Percentiles rank a stretch among this genome's conserved stretches.
These are phyloP conservation scores for Aspergillus ruber DNA, from an alignment of 2,329 filamentous ascomycete species.

Conservation along the genomic window DNA sequence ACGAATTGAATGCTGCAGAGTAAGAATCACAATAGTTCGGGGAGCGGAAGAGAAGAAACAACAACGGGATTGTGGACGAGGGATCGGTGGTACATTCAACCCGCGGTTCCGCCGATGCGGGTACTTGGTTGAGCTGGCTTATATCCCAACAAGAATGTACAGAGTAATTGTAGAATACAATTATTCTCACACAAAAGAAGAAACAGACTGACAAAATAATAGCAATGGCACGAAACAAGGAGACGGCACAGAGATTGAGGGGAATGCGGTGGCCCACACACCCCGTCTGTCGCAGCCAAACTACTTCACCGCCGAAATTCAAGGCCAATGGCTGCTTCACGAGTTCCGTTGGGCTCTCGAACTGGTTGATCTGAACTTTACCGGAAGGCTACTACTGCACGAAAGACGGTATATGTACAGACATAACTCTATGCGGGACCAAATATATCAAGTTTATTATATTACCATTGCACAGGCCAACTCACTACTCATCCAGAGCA, in stretches of 20 bases:
- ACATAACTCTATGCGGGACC: background rate
- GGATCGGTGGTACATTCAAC: background rate
- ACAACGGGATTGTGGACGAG: background rate
- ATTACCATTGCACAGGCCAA: conserved; percentile 1
- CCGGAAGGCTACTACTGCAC: background rate
- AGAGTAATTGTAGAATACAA: background rate
- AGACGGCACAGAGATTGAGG: background rate
- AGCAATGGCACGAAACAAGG: background rate
- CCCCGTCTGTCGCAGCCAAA: background rate
- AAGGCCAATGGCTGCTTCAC: background rate
- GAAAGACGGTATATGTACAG: background rate
- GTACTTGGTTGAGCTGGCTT: background rate
- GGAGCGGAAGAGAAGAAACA: too few relatives aligned
- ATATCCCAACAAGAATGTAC: background rate
- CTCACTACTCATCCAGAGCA: conserved; percentile 26
- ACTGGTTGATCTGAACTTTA: background rate
- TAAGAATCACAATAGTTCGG: too few relatives aligned
- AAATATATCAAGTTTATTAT: background rate
- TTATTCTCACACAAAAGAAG: background rate
- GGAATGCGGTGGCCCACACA: background rate
- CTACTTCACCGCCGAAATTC: conserved; percentile 1
- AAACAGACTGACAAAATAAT: background rate
- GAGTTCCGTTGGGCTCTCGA: background rate
- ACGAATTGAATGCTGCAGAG: too few relatives aligned
- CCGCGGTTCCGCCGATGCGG: conserved; percentile 1